Percentiles rank a stretch among this genome's conserved stretches.
phyloP scores from a whole-genome alignment of 2,329 filamentous ascomycete genomes.

The Talaromyces amestolkiae region DNA sequence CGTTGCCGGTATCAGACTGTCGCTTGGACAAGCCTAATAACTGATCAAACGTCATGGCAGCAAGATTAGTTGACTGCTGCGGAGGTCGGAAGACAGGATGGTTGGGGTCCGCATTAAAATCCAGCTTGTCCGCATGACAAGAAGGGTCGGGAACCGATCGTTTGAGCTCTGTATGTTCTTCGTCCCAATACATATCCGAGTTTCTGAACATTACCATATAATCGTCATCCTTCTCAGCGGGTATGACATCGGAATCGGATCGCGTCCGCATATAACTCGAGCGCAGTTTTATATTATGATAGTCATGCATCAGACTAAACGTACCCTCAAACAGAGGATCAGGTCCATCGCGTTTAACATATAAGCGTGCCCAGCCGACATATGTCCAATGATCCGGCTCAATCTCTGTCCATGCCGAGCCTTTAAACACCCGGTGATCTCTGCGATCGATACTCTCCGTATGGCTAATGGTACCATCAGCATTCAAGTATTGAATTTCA shows the following conservation, averaged over 20 bases:
- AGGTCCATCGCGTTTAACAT: slow-evolving; percentile 71
- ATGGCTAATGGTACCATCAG: slow-evolving; percentile 65
- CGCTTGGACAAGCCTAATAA: slow-evolving; percentile 66
- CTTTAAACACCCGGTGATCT: slow-evolving; percentile 81
- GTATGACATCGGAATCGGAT: slow-evolving; percentile 66
- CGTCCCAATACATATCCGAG: slow-evolving; percentile 64
- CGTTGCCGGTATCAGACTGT: slow-evolving; percentile 66
- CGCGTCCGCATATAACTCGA: slow-evolving; percentile 71
- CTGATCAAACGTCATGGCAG: slow-evolving; percentile 59
- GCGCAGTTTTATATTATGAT: slow-evolving; percentile 81
- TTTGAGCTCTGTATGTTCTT: slow-evolving; percentile 61
- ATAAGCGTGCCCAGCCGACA: slow-evolving; percentile 83
- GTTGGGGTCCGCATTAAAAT: slow-evolving; percentile 72
- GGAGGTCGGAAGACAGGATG: slow-evolving; percentile 64
- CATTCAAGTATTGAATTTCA: slow-evolving; percentile 67
- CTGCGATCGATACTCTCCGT: slow-evolving; percentile 69
- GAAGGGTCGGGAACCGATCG: slow-evolving; percentile 49
- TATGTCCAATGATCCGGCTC: slow-evolving; percentile 68
- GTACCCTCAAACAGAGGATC: slow-evolving; percentile 84
- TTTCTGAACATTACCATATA: slow-evolving; percentile 91
- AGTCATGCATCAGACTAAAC: slow-evolving; percentile 75
- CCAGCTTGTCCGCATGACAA: slow-evolving; percentile 72
- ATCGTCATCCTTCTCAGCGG: slow-evolving; percentile 59
- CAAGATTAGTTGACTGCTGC: slow-evolving; percentile 56
- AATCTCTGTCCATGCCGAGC: slow-evolving; percentile 68